phyloP scores from a whole-genome alignment of 108 stramenopile species.

The Cylindrotheca closterium region DNA sequence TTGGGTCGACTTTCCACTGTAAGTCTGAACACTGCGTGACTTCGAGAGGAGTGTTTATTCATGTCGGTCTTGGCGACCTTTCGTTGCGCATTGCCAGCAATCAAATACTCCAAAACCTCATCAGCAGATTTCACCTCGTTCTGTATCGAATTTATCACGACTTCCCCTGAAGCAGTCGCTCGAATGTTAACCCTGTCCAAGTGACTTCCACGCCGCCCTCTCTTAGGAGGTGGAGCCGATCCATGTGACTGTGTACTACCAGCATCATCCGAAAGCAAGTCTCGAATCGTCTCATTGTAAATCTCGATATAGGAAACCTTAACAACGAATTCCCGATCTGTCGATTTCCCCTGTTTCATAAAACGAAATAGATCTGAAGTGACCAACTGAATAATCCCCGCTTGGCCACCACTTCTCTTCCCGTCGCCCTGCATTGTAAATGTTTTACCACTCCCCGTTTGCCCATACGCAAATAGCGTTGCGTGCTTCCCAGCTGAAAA shows the following conservation, averaged over 20 bases:
- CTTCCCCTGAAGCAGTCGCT: constrained; percentile 76
- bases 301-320: constrained; percentile 91
- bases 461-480: constrained; percentile 84
- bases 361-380: constrained; percentile 63
- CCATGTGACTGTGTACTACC: constrained; percentile 10
- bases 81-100: constrained; percentile 62
- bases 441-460: constrained; percentile 73
- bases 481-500: constrained; percentile 76
- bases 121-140: constrained; percentile 56
- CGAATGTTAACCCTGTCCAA: constrained; percentile 23
- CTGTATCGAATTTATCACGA: constrained; percentile 85
- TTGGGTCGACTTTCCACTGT: constrained; percentile 59
- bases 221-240: neutral
- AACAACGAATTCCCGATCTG: constrained; percentile 27
- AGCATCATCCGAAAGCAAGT: constrained; percentile 72
- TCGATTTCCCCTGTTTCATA: constrained; percentile 14
- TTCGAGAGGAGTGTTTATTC: constrained; percentile 88
- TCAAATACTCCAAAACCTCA: constrained; percentile 58
- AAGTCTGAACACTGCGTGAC: constrained; percentile 89
- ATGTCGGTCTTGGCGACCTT: constrained; percentile 84
- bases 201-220: neutral
- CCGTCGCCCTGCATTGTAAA: constrained; percentile 82
- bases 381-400: constrained; percentile 60
- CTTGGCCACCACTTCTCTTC: constrained; percentile 69
- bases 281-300: constrained; percentile 96